These are phyloP conservation scores for Hyparrhenia diplandra DNA, from an alignment of 176 grass and related monocot genomes.

Conservation along the genomic window DNA sequence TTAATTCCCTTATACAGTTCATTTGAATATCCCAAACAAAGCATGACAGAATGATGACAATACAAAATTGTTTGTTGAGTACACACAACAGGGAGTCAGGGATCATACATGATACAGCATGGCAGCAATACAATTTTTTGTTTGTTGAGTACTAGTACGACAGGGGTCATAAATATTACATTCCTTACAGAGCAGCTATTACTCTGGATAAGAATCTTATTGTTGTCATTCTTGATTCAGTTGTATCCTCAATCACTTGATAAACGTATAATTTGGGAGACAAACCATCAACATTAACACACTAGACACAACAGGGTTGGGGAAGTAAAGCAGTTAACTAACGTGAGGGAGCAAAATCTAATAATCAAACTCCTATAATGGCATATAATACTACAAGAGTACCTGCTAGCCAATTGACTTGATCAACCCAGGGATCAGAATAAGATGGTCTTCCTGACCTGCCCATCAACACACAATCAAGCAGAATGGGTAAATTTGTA, in stretches of 20 bases:
- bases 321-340: background rate
- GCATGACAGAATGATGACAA: background rate
- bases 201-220: background rate
- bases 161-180: background rate
- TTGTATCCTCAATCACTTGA: background rate
- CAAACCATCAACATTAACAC: constrained; percentile 6
- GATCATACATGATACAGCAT: background rate
- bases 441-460: constrained; percentile 93
- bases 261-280: constrained; percentile 5
- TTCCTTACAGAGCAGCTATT: background rate
- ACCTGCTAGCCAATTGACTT: constrained; percentile 91
- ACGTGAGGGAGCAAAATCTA: background rate
- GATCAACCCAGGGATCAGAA: constrained; percentile 85
- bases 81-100: background rate
- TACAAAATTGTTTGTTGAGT: constrained; percentile 10
- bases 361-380: background rate
- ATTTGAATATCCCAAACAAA: background rate
- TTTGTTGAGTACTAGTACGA: background rate
- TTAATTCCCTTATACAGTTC: background rate
- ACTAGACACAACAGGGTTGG: background rate
- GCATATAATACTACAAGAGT: background rate
- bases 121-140: background rate
- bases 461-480: constrained; percentile 20
- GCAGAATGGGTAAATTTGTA: constrained; percentile 15
- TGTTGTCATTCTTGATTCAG: background rate